Evolutionary conservation across 257 asterid genomes (phyloP), one percentile per base, ranked within the genome.

Genomic region (Nicotiana undulata): DNA sequence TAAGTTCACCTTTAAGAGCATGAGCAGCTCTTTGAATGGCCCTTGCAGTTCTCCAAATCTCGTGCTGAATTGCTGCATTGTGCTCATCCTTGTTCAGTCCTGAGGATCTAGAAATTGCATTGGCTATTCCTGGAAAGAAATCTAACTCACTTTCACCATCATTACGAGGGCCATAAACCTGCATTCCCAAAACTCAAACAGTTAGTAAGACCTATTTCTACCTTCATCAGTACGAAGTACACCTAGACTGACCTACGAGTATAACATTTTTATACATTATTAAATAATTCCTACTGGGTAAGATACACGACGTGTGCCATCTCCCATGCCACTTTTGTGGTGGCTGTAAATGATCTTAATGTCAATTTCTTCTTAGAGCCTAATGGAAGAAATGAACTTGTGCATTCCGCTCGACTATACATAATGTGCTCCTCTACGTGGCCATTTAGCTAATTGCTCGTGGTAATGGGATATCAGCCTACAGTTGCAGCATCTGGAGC

Each of bases 31-130:
- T 89, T 79, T 79, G 87, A 81, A 95, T 92, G 82, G 97, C 97
- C 91, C 99, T 88, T 1, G 97, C 92, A 80, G 84, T 92, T 83
- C 97, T 91, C 97, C 97, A 92, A 3, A 90, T 89, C 91, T 95
- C 96, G 72, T 93, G 99, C 87, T 84, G 86, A 51, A 89, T 83
- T 51, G 40, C 82, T 6, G 80, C 84, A 81, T 86, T 67, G 81
- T 85, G 84, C 29, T 84, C 84, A 55, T 53, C 87, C 55, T 79
- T 83, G 32, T 77, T 81, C 60, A 64, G 44, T 72, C 59, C 67
- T 8, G 74, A 22, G 32, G 80, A 63, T 65, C 32, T 72, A 13
- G 84, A 82, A 13, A 92, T 61, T 76, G 93, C 94, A 56, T 90
- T 90, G 3, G 78, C 88, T 77, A 95, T 83, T 80, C 97, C 98